A percentile compares a stretch with the other conserved stretches of the same genome.
Evolutionary conservation across 225 moss, liverwort and hornwort genomes (phyloP).

Genomic region (Polytrichum formosum): DNA sequence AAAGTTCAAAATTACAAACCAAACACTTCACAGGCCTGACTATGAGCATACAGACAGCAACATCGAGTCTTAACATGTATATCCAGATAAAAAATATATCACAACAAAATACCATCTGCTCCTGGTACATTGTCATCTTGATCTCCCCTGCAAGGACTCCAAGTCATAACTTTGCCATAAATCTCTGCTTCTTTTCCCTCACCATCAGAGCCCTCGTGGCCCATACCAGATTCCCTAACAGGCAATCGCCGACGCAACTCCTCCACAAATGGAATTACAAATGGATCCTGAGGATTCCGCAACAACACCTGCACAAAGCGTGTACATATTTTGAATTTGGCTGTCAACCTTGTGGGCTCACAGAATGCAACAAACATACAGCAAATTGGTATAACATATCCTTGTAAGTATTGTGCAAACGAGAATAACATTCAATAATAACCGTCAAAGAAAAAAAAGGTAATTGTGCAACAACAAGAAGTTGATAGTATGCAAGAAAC

Average conservation of each 20-base stretch:
- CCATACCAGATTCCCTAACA: slow-evolving; percentile 33
- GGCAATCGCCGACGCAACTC: slow-evolving; percentile 84
- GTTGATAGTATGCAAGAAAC: slow-evolving; percentile 1
- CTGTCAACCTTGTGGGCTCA: not conserved
- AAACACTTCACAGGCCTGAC: no score
- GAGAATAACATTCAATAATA: not conserved
- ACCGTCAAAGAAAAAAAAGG: not conserved
- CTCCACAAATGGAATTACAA: slow-evolving; percentile 89
- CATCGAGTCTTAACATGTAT: not conserved
- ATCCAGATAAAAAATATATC: no score
- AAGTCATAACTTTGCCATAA: slow-evolving; percentile 31
- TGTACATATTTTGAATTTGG: not conserved
- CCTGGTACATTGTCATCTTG: slow-evolving; percentile 54
- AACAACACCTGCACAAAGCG: slow-evolving; percentile 70
- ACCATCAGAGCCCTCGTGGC: slow-evolving; percentile 45
- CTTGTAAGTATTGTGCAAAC: no score
- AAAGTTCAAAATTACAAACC: no score
- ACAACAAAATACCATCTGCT: slow-evolving; percentile 38
- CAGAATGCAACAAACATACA: not conserved
- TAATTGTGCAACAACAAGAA: not conserved
- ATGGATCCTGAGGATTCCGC: slow-evolving; percentile 79
- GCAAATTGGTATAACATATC: no score
- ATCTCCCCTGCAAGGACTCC: slow-evolving; percentile 68
- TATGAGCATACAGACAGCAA: not conserved
- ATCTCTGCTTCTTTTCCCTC: slow-evolving; percentile 50